Conservation (phyloP, 2,329 filamentous ascomycete species). For the Fusarium beomiforme region DNA sequence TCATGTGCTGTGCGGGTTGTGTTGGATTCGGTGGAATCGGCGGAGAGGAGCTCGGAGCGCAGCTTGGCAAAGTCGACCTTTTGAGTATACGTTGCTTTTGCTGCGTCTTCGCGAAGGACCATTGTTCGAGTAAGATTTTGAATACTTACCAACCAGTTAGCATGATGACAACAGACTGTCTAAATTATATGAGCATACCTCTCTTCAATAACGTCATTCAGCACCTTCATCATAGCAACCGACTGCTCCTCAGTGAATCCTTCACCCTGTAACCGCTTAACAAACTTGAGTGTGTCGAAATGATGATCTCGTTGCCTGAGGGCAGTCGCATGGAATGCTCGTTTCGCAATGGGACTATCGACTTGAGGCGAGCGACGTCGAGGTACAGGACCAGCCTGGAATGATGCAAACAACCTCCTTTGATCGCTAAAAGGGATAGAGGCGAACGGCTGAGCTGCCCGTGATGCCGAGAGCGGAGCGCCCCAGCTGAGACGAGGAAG, state of each 20-base stretch:
- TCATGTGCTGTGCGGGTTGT: slow-evolving; percentile 92
- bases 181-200: slow-evolving; percentile 59
- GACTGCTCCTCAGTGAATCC: slow-evolving; percentile 96
- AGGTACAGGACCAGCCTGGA: slow-evolving; percentile 27
- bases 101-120: slow-evolving; percentile 94
- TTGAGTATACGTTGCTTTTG: slow-evolving; percentile 81
- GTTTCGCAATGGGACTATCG: slow-evolving; percentile 43
- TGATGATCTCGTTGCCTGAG: slow-evolving; percentile 80
- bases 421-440: slow-evolving; percentile 23
- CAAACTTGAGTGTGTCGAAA: slow-evolving; percentile 98
- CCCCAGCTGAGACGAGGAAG: slow-evolving; percentile 66
- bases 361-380: slow-evolving; percentile 11
- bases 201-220: slow-evolving; percentile 97
- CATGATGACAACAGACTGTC: not conserved
- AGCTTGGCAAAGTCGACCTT: slow-evolving; percentile 99
- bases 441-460: slow-evolving; percentile 33
- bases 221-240: slow-evolving; percentile 97
- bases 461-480: slow-evolving; percentile 43
- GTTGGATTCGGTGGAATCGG: slow-evolving; percentile 90
- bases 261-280: slow-evolving; percentile 87
- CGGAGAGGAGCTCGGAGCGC: slow-evolving; percentile 89
- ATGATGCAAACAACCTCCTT: slow-evolving; percentile 33
- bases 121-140: slow-evolving; percentile 97
- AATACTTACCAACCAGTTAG: slow-evolving; percentile 65
- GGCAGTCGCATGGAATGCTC: slow-evolving; percentile 74